Base-by-base conservation (phyloP, 2,329 filamentous ascomycete species). In the Colletotrichum sp. region DNA sequence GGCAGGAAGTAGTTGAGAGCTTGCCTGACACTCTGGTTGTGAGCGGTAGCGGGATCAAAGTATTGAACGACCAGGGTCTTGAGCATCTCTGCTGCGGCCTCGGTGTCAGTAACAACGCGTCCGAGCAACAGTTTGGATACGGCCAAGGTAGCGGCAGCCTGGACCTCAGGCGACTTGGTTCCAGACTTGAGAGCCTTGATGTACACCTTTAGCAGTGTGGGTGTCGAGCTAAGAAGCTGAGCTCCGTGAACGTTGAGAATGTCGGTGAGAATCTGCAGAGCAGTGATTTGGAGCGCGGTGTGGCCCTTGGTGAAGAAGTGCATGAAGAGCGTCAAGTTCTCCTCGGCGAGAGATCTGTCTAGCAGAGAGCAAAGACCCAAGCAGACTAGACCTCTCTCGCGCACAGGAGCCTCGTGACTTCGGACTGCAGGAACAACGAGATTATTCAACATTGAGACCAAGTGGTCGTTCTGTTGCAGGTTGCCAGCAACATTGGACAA, bases 381-480 rank as follows among this genome's bases (percentile, higher is more conserved):
- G 81, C 96, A 99, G 25, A 98, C 89, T 15, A 99, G 88, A 22
- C 97, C 97, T 72, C 95, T 92, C 85, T 99, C 97, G 77, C 97
- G 92, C 61, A 99, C 96, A 1, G 96, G 95, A 7, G 95, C 95
- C 82, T 99, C 96, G 80, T 98, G 95, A 81, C 95, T 97, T 79
- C 96, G 93, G 19, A 99, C 96, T 32, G 97, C 97, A 8, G 97
- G 97, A 3, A 99, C 96, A 59, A 99, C 95, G 11, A 99, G 90
- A 79, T 97, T 99, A 88, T 99, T 99, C 66, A 99, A 89, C 94
- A 99, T 98, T n/a, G 95, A 95, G 6, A 98, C 95, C n/a, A 99
- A 87, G 82, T 98, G 94, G 73, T 94, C 93, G 83, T 98, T 98
- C 79, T 96, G 92, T 85, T 98, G 96, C 49, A 99, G 88, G 81